Percentiles rank a stretch among this genome's conserved stretches.
phyloP scores from a whole-genome alignment of 768 basidiomycete genomes.

The Kwoniella heveanensis region DNA sequence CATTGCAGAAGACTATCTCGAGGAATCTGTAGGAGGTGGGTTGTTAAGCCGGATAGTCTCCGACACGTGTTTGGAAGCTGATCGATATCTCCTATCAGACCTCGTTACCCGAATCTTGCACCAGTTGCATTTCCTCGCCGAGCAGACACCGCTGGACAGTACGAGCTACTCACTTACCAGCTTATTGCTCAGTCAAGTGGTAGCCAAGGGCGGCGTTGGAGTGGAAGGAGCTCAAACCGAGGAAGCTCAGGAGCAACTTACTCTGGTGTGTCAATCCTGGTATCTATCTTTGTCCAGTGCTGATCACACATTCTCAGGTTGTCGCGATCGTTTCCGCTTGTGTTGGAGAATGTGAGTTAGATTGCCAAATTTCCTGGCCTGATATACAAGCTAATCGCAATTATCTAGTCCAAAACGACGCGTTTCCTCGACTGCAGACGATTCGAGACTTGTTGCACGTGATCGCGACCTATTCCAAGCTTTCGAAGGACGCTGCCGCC shows the following conservation, averaged over 20 bases:
- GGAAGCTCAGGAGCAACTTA: conserved; percentile 76
- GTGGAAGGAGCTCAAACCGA: conserved; percentile 66
- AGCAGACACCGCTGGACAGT: conserved; percentile 78
- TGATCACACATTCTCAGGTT: conserved; percentile 51
- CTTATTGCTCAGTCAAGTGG: conserved; percentile 71
- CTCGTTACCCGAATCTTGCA: conserved; percentile 83
- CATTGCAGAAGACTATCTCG: conserved; percentile 71
- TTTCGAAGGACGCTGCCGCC: conserved; percentile 80
- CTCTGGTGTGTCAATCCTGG: conserved; percentile 64
- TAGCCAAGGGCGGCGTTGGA: conserved; percentile 69
- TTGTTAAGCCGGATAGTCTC: too few relatives aligned
- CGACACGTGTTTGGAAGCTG: too few relatives aligned
- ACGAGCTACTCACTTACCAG: conserved; percentile 81
- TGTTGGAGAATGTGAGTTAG: conserved; percentile 68
- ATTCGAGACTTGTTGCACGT: conserved; percentile 72
- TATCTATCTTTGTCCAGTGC: too few relatives aligned
- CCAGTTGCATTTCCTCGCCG: conserved; percentile 75
- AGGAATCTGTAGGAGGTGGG: conserved; percentile 66
- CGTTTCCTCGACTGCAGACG: conserved; percentile 73
- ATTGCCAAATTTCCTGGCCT: neutral
- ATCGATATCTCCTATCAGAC: conserved; percentile 63
- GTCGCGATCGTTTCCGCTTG: conserved; percentile 53
- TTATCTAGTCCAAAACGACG: conserved; percentile 65
- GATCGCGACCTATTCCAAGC: conserved; percentile 73
- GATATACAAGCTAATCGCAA: neutral